Percentiles rank a stretch among this genome's conserved stretches.
phyloP scores from a whole-genome alignment of 2,329 filamentous ascomycete genomes.

The Tetracladium maxilliforme region DNA sequence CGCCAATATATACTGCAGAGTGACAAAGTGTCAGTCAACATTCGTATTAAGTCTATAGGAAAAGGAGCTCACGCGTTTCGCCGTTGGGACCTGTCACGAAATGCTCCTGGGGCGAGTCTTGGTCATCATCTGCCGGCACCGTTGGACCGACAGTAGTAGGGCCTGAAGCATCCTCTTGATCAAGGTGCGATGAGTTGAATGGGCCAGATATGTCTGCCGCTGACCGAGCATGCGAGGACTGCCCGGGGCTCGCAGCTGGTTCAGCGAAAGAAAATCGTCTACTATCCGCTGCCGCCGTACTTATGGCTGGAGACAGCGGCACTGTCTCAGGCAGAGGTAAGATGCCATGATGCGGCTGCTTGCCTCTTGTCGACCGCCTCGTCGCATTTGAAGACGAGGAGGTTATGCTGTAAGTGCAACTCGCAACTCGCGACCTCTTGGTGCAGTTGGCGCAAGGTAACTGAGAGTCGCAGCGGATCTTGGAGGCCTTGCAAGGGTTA shows the following conservation, averaged over 20 bases:
- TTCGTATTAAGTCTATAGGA: constrained; percentile 29
- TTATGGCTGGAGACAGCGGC: too few relatives aligned
- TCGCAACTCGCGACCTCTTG: too few relatives aligned
- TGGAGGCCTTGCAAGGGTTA: constrained; percentile 28
- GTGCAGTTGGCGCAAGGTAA: constrained; percentile 30
- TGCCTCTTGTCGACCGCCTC: constrained; percentile 17
- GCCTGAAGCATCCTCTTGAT: not conserved
- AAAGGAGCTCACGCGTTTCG: constrained; percentile 1
- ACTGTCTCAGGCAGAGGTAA: constrained; percentile 2
- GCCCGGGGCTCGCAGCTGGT: too few relatives aligned
- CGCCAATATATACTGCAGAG: constrained; percentile 35
- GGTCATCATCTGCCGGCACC: not conserved
- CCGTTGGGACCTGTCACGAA: too few relatives aligned
- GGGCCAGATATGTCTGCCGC: too few relatives aligned
- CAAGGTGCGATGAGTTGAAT: not conserved
- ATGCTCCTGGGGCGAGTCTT: too few relatives aligned
- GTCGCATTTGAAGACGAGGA: constrained; percentile 23
- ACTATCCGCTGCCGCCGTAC: too few relatives aligned
- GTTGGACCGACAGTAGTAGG: constrained; percentile 3
- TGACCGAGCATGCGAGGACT: too few relatives aligned
- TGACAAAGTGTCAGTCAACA: not conserved
- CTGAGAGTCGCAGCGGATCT: constrained; percentile 33
- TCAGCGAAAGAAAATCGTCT: too few relatives aligned
- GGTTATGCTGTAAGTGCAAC: too few relatives aligned
- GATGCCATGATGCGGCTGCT: constrained; percentile 8